phyloP scores from a whole-genome alignment of 2,329 filamentous ascomycete genomes.

The Bimuria novae-zelandiae region DNA sequence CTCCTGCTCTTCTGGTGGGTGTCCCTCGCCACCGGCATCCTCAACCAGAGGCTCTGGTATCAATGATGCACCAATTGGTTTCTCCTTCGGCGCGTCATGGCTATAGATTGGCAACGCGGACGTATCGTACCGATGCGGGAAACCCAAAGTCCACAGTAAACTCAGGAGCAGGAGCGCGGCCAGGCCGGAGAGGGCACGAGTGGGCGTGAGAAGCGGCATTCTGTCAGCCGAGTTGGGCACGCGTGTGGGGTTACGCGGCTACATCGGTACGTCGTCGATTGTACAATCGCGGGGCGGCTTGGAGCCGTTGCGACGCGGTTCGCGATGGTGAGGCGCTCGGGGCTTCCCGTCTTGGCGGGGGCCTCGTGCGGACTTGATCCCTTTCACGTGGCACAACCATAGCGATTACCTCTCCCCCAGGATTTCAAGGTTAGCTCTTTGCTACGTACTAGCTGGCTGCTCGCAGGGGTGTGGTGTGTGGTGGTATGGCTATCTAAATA shows the following conservation, averaged over 20 bases:
- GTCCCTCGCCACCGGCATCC: neutral
- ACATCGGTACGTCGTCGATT: conserved; percentile 7
- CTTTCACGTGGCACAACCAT: too few species aligned
- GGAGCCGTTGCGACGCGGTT: neutral
- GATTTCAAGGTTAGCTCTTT: too few species aligned
- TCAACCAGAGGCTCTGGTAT: conserved; percentile 23
- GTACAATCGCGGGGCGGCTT: neutral
- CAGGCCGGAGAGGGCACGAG: conserved; percentile 34
- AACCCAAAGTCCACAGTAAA: conserved; percentile 40
- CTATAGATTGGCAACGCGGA: conserved; percentile 29
- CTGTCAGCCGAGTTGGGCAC: conserved; percentile 7
- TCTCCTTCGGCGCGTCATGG: conserved; percentile 26
- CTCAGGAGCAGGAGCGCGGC: conserved; percentile 33
- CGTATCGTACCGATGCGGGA: conserved; percentile 24
- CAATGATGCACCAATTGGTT: conserved; percentile 25
- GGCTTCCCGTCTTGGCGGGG: too few species aligned
- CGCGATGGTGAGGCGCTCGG: too few species aligned
- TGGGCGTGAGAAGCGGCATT: conserved; percentile 40
- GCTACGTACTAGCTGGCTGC: too few species aligned
- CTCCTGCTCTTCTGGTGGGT: conserved; percentile 2
- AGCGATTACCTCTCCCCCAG: too few species aligned
- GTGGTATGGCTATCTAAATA: too few species aligned
- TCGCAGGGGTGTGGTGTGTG: too few species aligned
- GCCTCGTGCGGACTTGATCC: too few species aligned
- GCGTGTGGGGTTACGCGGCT: conserved; percentile 11